Conservation (phyloP, 2,329 filamentous ascomycete genomes). For the Alternaria triticimaculans region DNA sequence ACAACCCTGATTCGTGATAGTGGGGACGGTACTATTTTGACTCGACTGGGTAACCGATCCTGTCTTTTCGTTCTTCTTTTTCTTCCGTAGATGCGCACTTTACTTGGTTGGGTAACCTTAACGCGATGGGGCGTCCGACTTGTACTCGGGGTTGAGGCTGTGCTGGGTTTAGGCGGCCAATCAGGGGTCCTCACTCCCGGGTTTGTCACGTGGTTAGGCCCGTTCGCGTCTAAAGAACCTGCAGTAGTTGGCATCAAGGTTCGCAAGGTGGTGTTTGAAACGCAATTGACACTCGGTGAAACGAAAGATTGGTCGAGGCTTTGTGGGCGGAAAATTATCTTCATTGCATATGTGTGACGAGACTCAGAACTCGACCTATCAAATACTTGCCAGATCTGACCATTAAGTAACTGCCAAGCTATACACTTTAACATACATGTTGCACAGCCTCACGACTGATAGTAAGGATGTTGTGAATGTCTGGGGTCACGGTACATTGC, state of each 20-base stretch:
- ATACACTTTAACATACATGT: slow-evolving; percentile 5
- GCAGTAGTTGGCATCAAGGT: neutral
- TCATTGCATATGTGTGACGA: neutral
- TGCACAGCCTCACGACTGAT: slow-evolving; percentile 31
- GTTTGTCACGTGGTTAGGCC: neutral
- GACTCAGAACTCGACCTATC: neutral
- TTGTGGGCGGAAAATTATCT: neutral
- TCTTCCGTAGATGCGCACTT: neutral
- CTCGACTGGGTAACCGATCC: neutral
- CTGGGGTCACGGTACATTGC: slow-evolving; percentile 30
- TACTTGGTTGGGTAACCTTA: neutral
- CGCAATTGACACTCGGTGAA: neutral
- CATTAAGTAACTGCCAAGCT: slow-evolving; percentile 8
- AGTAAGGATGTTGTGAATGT: slow-evolving; percentile 21
- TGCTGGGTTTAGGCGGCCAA: slow-evolving; percentile 4
- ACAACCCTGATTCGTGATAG: slow-evolving; percentile 1
- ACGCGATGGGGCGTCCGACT: slow-evolving; percentile 2
- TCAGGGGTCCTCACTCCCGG: neutral
- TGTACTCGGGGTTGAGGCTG: slow-evolving; percentile 13
- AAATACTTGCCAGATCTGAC: neutral
- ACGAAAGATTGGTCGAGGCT: neutral
- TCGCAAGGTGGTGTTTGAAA: neutral
- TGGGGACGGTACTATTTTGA: neutral
- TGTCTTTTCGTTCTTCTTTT: neutral
- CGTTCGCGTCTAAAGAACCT: neutral